Conservation (phyloP, 371 early-diverging fungal species). For the Caulochytrium protostelioides region DNA sequence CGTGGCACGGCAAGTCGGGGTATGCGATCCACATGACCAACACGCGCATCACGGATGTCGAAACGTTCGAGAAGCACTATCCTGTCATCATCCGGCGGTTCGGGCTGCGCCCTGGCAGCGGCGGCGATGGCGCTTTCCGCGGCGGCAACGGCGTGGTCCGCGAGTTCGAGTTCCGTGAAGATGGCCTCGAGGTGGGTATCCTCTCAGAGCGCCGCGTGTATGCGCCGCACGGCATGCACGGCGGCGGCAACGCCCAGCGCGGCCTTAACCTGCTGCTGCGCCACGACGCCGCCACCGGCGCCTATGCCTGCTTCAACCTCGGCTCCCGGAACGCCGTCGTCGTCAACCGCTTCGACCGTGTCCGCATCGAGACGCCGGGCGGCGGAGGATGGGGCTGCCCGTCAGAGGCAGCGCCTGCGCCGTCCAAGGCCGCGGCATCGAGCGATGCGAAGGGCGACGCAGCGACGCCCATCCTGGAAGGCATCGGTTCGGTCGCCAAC, state of each 20-base stretch:
- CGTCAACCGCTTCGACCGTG: conserved; percentile 49
- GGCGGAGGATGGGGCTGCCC: conserved; percentile 57
- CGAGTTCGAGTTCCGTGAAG: conserved; percentile 4
- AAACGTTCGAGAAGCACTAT: conserved; percentile 81
- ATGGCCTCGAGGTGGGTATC: conserved; percentile 52
- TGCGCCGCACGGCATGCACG: conserved; percentile 65
- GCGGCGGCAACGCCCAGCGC: conserved; percentile 49
- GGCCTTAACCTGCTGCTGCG: conserved; percentile 67
- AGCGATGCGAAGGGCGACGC: too few relatives aligned
- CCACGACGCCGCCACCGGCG: conserved; percentile 9
- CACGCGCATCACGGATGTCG: conserved; percentile 88
- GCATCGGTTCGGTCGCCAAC: too few relatives aligned
- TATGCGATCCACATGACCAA: conserved; percentile 80
- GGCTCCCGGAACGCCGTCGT: conserved; percentile 69
- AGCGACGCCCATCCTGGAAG: too few relatives aligned
- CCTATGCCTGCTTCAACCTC: conserved; percentile 34
- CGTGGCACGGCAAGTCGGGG: conserved; percentile 61
- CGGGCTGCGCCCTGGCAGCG: conserved; percentile 50
- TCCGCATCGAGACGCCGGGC: conserved; percentile 75
- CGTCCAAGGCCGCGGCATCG: too few relatives aligned
- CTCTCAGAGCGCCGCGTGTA: conserved; percentile 80
- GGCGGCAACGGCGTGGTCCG: conserved; percentile 70
- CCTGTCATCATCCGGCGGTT: conserved; percentile 76
- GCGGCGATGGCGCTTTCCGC: conserved; percentile 50
- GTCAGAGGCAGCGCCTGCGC: too few relatives aligned